Evolutionary conservation across 2,329 filamentous ascomycete species (phyloP).

Genomic region (Ophiobolus disseminans): DNA sequence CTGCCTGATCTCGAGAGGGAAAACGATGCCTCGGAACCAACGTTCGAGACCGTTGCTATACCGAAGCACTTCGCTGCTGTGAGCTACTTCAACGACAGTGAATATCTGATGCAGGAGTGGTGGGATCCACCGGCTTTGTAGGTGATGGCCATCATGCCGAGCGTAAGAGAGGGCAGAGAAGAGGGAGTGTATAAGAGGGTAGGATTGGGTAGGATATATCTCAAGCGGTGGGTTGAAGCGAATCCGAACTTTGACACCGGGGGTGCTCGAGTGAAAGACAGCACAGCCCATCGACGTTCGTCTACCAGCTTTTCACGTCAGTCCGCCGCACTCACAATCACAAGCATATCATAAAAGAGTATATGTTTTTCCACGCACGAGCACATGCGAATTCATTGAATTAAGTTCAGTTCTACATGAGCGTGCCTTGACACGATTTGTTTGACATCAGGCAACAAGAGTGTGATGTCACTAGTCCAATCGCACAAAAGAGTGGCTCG

Average conservation of each 20-base stretch:
- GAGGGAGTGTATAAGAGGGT: conserved; percentile 2
- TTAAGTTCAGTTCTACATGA: conserved; percentile 23
- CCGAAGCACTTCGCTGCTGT: neutral
- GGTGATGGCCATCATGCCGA: conserved; percentile 5
- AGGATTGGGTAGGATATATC: conserved; percentile 7
- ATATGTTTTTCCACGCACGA: conserved; percentile 27
- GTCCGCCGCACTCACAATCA: neutral
- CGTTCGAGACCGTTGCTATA: neutral
- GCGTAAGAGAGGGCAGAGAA: neutral
- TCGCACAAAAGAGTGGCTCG: conserved; percentile 16
- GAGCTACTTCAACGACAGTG: conserved; percentile 1
- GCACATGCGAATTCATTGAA: conserved; percentile 29
- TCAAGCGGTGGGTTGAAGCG: conserved; percentile 12
- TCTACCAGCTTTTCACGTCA: neutral
- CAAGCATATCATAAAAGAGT: neutral
- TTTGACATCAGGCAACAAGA: conserved; percentile 15
- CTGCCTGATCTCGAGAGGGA: neutral
- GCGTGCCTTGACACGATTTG: conserved; percentile 32
- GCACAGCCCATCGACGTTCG: neutral
- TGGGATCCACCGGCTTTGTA: neutral
- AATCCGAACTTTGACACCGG: conserved; percentile 3
- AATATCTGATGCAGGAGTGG: neutral
- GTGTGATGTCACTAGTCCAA: conserved; percentile 11
- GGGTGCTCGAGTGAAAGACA: conserved; percentile 3
- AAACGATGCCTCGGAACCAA: neutral